These are phyloP conservation scores for Boletus subcaerulescens DNA, from an alignment of 768 basidiomycete genomes.

Conservation along the genomic window DNA sequence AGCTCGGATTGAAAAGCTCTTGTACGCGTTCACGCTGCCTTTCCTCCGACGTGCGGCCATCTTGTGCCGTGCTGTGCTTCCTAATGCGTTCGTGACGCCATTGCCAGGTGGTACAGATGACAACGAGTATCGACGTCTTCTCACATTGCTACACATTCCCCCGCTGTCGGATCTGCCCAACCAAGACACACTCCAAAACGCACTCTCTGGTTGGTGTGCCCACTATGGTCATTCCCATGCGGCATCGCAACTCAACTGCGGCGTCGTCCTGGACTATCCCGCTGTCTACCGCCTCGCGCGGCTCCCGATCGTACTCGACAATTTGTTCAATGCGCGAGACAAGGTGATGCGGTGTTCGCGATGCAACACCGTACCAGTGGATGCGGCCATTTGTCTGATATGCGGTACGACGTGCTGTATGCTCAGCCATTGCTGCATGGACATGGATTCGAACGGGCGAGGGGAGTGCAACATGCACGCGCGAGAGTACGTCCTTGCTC, in stretches of 20 bases:
- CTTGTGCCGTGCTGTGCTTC: constrained; percentile 72
- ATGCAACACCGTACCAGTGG: constrained; percentile 76
- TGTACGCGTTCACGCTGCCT: constrained; percentile 87
- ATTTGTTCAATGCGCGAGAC: constrained; percentile 72
- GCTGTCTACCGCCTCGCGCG: constrained; percentile 77
- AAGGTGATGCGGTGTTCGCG: constrained; percentile 69
- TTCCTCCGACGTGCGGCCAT: constrained; percentile 89
- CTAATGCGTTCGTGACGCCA: constrained; percentile 54
- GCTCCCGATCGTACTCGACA: constrained; percentile 80
- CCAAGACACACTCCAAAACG: constrained; percentile 85
- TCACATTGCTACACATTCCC: constrained; percentile 75
- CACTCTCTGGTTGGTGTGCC: constrained; percentile 86
- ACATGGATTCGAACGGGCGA: constrained; percentile 48
- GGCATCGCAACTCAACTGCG: constrained; percentile 74
- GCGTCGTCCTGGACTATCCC: constrained; percentile 79
- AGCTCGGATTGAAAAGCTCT: constrained; percentile 76
- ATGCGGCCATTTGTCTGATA: constrained; percentile 88
- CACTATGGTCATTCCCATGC: constrained; percentile 84
- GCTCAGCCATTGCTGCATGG: constrained; percentile 89
- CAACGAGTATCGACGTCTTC: constrained; percentile 77
- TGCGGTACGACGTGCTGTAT: constrained; percentile 88
- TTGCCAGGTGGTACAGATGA: constrained; percentile 37
- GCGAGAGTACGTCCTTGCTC: constrained; percentile 58
- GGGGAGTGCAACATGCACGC: constrained; percentile 98
- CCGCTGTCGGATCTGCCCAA: constrained; percentile 73